These are phyloP conservation scores for Phytophthora colocasiae DNA, from an alignment of 352 stramenopile genomes.

Conservation along the genomic window DNA sequence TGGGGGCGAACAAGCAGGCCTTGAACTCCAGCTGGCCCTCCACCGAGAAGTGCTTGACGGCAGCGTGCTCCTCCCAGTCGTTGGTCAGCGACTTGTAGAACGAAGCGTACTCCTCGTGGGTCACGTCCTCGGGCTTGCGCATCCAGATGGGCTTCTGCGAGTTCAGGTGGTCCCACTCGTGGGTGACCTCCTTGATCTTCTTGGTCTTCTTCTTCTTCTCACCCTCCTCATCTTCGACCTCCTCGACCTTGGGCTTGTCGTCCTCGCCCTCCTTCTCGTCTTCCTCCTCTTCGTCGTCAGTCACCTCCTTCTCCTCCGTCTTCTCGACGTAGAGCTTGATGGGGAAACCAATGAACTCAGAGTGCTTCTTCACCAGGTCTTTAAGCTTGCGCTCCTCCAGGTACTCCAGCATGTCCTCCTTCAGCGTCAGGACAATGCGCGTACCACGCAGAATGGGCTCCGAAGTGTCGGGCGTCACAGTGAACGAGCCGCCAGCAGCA, in stretches of 20 bases:
- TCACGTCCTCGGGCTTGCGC: constrained; percentile 99
- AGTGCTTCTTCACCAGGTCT: constrained; percentile 99
- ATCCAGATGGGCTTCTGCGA: constrained; percentile 99
- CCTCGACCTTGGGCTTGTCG: constrained; percentile 98
- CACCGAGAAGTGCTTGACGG: constrained; percentile 99
- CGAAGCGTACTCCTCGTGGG: constrained; percentile 98
- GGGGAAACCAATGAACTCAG: constrained; percentile 99
- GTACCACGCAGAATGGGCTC: constrained; percentile 93
- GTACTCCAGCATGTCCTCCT: constrained; percentile 99
- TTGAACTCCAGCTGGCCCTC: constrained; percentile 99
- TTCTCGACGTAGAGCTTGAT: constrained; percentile 99
- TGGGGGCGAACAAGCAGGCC: constrained; percentile 98
- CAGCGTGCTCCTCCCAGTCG: constrained; percentile 98
- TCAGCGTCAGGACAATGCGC: constrained; percentile 97
- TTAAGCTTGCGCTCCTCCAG: constrained; percentile 98
- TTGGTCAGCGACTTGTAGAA: constrained; percentile 99
- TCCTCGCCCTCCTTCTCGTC: constrained; percentile 95
- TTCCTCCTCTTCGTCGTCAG: constrained; percentile 99
- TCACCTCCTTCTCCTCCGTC: constrained; percentile 99
- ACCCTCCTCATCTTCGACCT: constrained; percentile 96
- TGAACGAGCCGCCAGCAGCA: constrained; percentile 98
- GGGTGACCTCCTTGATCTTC: constrained; percentile 97
- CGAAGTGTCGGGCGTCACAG: constrained; percentile 91
- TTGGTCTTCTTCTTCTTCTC: constrained; percentile 99
- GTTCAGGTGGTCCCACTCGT: constrained; percentile 99